Conservation (phyloP, 1,284 basidiomycete genomes). For the Moesziomyces parantarcticus region DNA sequence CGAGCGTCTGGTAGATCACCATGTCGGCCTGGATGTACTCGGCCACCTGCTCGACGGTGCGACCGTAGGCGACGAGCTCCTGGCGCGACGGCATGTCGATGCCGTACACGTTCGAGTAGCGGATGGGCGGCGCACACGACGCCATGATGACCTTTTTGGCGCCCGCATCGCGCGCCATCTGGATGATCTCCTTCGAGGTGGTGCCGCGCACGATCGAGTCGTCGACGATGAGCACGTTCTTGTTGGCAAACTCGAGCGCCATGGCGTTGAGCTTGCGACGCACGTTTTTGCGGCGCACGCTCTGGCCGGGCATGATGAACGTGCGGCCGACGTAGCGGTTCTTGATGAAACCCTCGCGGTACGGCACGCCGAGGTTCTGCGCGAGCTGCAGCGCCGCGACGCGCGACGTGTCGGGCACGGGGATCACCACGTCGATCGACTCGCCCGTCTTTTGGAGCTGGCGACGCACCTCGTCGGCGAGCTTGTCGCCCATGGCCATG, state of each 20-base stretch:
- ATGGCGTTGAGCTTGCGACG: constrained; percentile 96
- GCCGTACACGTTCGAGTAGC: constrained; percentile 95
- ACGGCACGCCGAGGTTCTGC: constrained; percentile 88
- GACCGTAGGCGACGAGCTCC: constrained; percentile 91
- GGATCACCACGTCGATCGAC: constrained; percentile 82
- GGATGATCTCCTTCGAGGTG: constrained; percentile 97
- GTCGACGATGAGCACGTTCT: constrained; percentile 95
- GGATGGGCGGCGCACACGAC: constrained; percentile 95
- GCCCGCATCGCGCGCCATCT: constrained; percentile 99
- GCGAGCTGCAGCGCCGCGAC: constrained; percentile 96
- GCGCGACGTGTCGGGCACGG: constrained; percentile 95
- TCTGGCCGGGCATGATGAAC: constrained; percentile 99
- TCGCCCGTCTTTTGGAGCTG: constrained; percentile 75
- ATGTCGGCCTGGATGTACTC: constrained; percentile 91
- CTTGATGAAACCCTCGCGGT: constrained; percentile 98
- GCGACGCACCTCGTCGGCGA: constrained; percentile 85
- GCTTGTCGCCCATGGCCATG: constrained; percentile 98
- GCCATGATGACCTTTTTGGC: constrained; percentile 98
- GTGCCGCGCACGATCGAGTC: constrained; percentile 99
- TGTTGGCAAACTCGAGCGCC: constrained; percentile 95
- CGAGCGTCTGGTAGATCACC: constrained; percentile 95
- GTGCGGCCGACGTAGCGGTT: constrained; percentile 98
- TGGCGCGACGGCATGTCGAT: constrained; percentile 98
- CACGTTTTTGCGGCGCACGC: constrained; percentile 86
- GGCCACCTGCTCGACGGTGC: constrained; percentile 82